Evolutionary conservation across 2,329 filamentous ascomycete species (phyloP), one percentile per base, ranked within the genome.

Genomic region (Colletotrichum tofieldiae): DNA sequence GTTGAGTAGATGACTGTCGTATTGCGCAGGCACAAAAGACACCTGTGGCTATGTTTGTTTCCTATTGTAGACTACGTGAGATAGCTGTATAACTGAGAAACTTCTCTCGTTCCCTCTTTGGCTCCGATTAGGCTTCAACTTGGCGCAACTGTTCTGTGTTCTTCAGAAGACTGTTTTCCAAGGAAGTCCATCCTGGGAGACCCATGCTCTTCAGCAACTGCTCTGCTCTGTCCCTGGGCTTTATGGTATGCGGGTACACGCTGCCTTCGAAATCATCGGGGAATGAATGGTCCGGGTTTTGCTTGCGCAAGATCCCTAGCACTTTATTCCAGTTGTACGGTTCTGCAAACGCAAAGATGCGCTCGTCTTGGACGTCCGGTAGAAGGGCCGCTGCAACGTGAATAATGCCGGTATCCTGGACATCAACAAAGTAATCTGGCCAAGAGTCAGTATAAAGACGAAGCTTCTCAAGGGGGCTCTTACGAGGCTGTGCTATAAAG

Each of bases 321-420:
- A 88, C 75, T 3, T 82, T 76, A 23, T 86, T 86, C 78, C 83
- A 87, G 61, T 81, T 87, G 69, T 82, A 86, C 0, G 82, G 83
- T 2, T 82, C 79, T 0, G 86, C 87, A 67, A 86, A 88, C 2
- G 81, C 89, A 76, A 90, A 89, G 12, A 92, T 77, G 1, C 90
- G 84, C 74, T 90, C 84, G 0, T 82, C 82, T 2, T 78, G 72
- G 0, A 87, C 83, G 74, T 88, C 80, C 32, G 82, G 79, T 29
- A 87, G 80, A 0, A 89, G 80, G 8, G 87, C 78, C 0, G 85
- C 88, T 3, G 86, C 84, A 3, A 90, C 80, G 51, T 90, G 88
- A 0, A 91, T 77, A 0, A 84, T 79, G 0, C 87, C 88, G 2
- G 76, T 76, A 64, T 90, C 88, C 14, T 84, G 79, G 0, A 87